These are phyloP conservation scores for Citeromyces nyonsensis DNA, from an alignment of 805 yeast species.

Conservation along the genomic window DNA sequence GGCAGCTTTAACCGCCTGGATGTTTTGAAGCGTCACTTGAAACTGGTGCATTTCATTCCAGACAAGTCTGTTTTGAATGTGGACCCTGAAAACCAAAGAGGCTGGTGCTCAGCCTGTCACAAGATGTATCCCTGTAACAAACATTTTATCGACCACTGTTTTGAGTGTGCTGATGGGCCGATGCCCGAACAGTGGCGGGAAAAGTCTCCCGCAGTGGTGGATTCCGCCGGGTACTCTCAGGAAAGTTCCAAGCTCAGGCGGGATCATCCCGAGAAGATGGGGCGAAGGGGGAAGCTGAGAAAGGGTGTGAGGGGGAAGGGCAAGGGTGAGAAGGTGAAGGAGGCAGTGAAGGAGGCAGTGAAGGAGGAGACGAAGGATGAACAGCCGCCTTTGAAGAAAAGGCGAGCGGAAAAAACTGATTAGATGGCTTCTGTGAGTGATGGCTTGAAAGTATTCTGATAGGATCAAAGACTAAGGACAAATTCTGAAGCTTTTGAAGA, in stretches of 20 bases:
- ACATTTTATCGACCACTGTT: slow-evolving; percentile 48
- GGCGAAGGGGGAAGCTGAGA: background rate
- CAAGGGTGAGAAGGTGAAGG: background rate
- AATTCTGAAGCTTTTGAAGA: no score
- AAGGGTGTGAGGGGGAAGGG: background rate
- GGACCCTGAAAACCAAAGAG: slow-evolving; percentile 9
- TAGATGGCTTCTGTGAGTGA: no score
- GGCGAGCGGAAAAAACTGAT: no score
- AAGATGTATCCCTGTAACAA: slow-evolving; percentile 36
- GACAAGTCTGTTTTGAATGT: slow-evolving; percentile 11
- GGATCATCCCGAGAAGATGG: background rate
- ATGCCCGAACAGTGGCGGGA: slow-evolving; percentile 1
- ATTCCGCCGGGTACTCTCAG: background rate
- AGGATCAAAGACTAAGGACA: no score
- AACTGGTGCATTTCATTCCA: slow-evolving; percentile 51
- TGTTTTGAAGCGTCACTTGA: slow-evolving; percentile 58
- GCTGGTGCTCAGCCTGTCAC: slow-evolving; percentile 51
- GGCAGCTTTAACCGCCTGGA: slow-evolving; percentile 65
- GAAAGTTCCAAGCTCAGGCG: background rate
- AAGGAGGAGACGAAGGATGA: no score
- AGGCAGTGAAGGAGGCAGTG: background rate
- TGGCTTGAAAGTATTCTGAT: no score
- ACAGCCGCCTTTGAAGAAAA: no score
- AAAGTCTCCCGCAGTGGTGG: background rate
- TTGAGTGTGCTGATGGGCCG: slow-evolving; percentile 32